Conservation (phyloP, 208 protist species). For the Leishmania major region DNA sequence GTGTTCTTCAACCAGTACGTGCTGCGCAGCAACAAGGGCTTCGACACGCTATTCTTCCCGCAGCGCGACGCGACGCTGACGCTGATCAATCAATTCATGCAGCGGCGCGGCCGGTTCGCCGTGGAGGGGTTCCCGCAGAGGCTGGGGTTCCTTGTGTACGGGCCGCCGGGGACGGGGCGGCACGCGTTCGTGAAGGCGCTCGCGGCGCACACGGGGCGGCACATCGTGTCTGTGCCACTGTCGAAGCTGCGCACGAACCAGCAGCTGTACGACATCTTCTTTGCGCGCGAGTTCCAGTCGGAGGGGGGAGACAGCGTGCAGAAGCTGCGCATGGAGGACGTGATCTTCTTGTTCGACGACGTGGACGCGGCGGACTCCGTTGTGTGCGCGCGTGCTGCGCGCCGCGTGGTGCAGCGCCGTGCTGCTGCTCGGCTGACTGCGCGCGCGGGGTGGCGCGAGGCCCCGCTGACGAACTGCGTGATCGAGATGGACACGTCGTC, state of each 20-base stretch:
- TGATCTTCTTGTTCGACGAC: conserved; percentile 89
- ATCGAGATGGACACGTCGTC: conserved; percentile 30
- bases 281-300: conserved; percentile 64
- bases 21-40: conserved; percentile 75
- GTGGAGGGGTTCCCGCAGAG: conserved; percentile 87
- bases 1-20: conserved; percentile 73
- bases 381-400: conserved; percentile 63
- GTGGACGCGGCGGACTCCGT: conserved; percentile 71
- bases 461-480: conserved; percentile 30
- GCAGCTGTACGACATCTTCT: conserved; percentile 90
- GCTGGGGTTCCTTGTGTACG: conserved; percentile 99
- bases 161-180: conserved; percentile 96
- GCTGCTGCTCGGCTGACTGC: conserved; percentile 31
- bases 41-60: conserved; percentile 90
- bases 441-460: conserved; percentile 3
- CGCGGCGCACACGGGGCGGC: conserved; percentile 98
- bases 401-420: conserved; percentile 36
- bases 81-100: conserved; percentile 81
- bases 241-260: conserved; percentile 82
- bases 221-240: conserved; percentile 81
- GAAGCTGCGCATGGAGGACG: conserved; percentile 62
- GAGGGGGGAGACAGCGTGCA: conserved; percentile 28
- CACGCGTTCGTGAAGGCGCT: conserved; percentile 99
- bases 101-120: conserved; percentile 75
- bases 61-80: conserved; percentile 64